A percentile compares a stretch with the other conserved stretches of the same genome.
Evolutionary conservation across 495 filamentous ascomycete species (phyloP).

Genomic region (Aspergillus panamensis): DNA sequence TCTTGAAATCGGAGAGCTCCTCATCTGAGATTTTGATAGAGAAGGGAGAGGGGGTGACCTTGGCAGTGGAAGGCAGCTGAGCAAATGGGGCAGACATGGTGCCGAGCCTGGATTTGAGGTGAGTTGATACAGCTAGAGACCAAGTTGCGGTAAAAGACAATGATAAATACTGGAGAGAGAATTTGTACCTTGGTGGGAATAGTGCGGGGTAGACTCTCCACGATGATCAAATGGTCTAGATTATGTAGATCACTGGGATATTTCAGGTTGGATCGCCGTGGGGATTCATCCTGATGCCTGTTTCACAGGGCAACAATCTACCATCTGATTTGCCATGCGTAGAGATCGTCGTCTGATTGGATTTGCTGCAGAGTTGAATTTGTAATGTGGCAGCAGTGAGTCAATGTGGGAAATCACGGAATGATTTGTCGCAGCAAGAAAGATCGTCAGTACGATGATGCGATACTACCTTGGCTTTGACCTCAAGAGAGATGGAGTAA

Average conservation of each 20-base stretch:
- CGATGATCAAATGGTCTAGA: neutral
- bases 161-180: neutral
- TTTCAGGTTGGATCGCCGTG: neutral
- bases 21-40: conserved; percentile 41
- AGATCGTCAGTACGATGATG: too few relatives aligned
- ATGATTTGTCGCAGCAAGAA: too few relatives aligned
- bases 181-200: neutral
- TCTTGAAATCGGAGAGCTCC: conserved; percentile 46
- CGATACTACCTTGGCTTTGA: too few relatives aligned
- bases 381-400: too few relatives aligned
- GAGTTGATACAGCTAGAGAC: neutral
- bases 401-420: too few relatives aligned
- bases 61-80: conserved; percentile 28
- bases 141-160: neutral
- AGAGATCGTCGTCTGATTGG: neutral
- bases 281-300: neutral
- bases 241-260: neutral
- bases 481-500: too few relatives aligned
- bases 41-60: conserved; percentile 33
- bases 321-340: too few relatives aligned
- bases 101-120: neutral
- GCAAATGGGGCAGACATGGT: conserved; percentile 25
- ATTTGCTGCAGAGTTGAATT: too few relatives aligned
- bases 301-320: neutral
- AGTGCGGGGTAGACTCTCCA: neutral